These are phyloP conservation scores for Ceratocystiopsis minuta DNA, from an alignment of 2,329 filamentous ascomycete genomes.

Conservation along the genomic window DNA sequence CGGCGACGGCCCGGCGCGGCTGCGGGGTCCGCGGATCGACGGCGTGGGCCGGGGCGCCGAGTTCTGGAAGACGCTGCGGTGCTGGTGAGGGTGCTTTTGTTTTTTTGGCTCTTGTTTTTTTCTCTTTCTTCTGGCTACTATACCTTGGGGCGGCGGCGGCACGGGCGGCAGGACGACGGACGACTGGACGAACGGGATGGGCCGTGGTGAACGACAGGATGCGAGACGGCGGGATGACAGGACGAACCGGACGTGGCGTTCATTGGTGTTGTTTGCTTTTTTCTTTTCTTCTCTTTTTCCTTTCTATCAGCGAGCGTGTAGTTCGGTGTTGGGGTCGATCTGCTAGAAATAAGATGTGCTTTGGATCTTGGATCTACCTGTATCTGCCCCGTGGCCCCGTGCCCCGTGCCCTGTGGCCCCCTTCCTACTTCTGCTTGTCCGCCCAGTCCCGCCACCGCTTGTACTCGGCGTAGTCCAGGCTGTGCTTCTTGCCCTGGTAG, in stretches of 20 bases:
- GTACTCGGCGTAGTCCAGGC: conserved; percentile 54
- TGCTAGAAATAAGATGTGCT: too few relatives aligned
- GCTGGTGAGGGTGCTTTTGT: conserved; percentile 24
- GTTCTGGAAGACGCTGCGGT: conserved; percentile 40
- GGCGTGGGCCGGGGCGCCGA: conserved; percentile 24
- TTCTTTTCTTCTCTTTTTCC: conserved; percentile 1
- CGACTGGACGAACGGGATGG: too few relatives aligned
- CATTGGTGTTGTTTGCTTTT: not conserved
- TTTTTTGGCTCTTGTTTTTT: not conserved
- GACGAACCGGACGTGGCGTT: too few relatives aligned
- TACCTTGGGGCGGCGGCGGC: too few relatives aligned
- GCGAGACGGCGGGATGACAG: too few relatives aligned
- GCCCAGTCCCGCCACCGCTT: conserved; percentile 66
- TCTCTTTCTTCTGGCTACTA: not conserved
- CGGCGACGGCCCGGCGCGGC: conserved; percentile 22
- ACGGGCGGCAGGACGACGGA: too few relatives aligned
- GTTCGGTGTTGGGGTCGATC: not conserved
- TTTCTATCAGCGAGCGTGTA: not conserved
- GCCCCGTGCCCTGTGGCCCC: not conserved
- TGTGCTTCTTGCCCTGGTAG: conserved; percentile 73
- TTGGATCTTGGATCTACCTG: not conserved
- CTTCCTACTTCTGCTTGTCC: conserved; percentile 14
- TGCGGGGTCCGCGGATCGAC: conserved; percentile 24
- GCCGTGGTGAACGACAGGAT: too few relatives aligned
- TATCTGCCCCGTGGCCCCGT: not conserved